Percentiles rank a stretch among this genome's conserved stretches.
phyloP scores from a whole-genome alignment of 495 filamentous ascomycete genomes.

The Tuber brumale region DNA sequence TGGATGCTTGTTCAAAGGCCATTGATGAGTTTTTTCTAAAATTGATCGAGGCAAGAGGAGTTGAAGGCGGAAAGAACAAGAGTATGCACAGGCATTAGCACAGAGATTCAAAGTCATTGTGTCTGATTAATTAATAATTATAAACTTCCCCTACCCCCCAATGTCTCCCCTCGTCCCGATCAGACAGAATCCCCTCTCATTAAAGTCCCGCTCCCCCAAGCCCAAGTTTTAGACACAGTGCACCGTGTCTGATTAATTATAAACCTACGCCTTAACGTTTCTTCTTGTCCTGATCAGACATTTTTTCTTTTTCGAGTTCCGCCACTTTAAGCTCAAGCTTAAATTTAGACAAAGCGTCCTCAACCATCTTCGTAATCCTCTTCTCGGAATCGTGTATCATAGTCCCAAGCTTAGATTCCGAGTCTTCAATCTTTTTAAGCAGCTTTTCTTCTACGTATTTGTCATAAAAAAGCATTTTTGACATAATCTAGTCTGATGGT shows the following conservation, averaged over 20 bases:
- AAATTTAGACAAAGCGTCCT: neutral
- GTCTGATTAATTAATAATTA: constrained; percentile 5
- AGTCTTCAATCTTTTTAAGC: neutral
- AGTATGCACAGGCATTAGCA: neutral
- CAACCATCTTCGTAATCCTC: neutral
- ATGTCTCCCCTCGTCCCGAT: neutral
- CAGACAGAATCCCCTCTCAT: neutral
- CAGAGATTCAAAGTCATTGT: neutral
- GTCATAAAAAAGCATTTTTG: neutral
- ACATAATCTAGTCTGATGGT: neutral
- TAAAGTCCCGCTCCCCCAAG: neutral
- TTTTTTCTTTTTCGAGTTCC: neutral
- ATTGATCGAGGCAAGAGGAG: neutral
- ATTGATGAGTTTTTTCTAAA: constrained; percentile 9
- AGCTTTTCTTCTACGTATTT: neutral
- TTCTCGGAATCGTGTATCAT: neutral
- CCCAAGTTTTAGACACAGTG: neutral
- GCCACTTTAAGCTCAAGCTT: neutral
- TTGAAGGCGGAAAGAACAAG: neutral
- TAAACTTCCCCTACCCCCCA: neutral
- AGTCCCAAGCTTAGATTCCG: neutral
- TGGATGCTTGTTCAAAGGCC: neutral
- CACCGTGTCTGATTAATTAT: neutral
- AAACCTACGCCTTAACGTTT: neutral
- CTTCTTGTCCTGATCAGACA: neutral